phyloP scores from a whole-genome alignment of 2,329 filamentous ascomycete species.

The Alternaria ventricosa region DNA sequence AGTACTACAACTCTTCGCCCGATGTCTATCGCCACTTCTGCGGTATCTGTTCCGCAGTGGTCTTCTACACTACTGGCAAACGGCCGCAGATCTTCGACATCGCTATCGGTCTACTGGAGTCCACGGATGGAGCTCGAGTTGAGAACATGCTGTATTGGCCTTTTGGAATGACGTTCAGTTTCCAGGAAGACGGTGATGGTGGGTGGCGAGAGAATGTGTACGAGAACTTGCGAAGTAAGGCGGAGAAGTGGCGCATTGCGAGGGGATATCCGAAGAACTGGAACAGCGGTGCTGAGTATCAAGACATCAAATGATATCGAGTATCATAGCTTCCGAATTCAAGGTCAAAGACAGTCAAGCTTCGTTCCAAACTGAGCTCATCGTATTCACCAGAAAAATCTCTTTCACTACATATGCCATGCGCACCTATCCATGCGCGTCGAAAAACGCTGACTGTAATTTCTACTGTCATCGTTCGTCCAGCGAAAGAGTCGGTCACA shows the following conservation, averaged over 20 bases:
- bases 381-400: too few relatives aligned
- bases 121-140: constrained; percentile 55
- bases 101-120: constrained; percentile 54
- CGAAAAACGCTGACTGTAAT: not conserved
- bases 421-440: too few relatives aligned
- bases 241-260: constrained; percentile 46
- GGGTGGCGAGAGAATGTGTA: constrained; percentile 53
- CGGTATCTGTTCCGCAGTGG: constrained; percentile 54
- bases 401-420: not conserved
- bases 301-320: not conserved
- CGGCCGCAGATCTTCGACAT: constrained; percentile 53
- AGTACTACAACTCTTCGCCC: constrained; percentile 53
- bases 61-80: constrained; percentile 55
- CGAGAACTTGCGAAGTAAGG: constrained; percentile 39
- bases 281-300: constrained; percentile 20
- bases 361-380: too few relatives aligned
- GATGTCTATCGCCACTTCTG: constrained; percentile 59
- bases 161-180: constrained; percentile 37
- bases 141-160: constrained; percentile 55
- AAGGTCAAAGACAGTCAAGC: too few relatives aligned
- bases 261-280: constrained; percentile 46
- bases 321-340: not conserved
- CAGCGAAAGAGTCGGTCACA: not conserved
- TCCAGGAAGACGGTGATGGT: constrained; percentile 43
- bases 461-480: rapidly evolving